Evolutionary conservation across 2,329 filamentous ascomycete genomes (phyloP).

Genomic region (Ramularia endophylla): DNA sequence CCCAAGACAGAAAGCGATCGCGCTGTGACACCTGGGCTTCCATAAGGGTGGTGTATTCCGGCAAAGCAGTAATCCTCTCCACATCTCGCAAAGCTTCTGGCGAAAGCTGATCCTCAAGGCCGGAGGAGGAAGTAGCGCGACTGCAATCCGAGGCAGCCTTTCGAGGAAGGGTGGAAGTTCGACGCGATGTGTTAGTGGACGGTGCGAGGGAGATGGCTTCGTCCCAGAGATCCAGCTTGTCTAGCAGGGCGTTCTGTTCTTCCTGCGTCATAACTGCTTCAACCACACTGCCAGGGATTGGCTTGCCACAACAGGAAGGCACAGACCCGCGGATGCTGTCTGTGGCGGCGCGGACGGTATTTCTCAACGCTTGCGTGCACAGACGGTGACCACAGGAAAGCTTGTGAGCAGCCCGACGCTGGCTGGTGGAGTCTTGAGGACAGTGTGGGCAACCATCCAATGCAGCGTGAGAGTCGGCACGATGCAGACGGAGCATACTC

Average conservation of each 20-base stretch:
- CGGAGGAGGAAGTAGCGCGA: background rate
- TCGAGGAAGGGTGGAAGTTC: slow-evolving; percentile 9
- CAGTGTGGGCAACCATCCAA: slow-evolving; percentile 30
- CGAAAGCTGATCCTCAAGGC: slow-evolving; percentile 11
- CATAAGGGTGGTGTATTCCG: slow-evolving; percentile 24
- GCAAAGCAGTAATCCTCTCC: slow-evolving; percentile 17
- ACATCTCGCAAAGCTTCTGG: slow-evolving; percentile 15
- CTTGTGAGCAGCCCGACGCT: slow-evolving; percentile 24
- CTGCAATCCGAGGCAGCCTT: slow-evolving; percentile 7
- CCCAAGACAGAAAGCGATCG: slow-evolving; percentile 26
- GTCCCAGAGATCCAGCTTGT: slow-evolving; percentile 29
- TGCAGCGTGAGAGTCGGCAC: slow-evolving; percentile 22
- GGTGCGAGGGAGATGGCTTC: slow-evolving; percentile 19
- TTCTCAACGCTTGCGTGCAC: slow-evolving; percentile 29
- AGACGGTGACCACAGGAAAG: slow-evolving; percentile 32
- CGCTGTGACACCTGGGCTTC: slow-evolving; percentile 25
- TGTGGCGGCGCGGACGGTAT: slow-evolving; percentile 32
- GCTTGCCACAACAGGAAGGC: slow-evolving; percentile 37
- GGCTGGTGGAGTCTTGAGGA: slow-evolving; percentile 20
- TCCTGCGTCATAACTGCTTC: slow-evolving; percentile 34
- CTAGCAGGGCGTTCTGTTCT: slow-evolving; percentile 32
- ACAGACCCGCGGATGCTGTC: slow-evolving; percentile 26
- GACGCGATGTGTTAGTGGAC: slow-evolving; percentile 12
- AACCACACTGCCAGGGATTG: slow-evolving; percentile 36
- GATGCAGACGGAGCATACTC: slow-evolving; percentile 26